Percentiles rank a stretch among this genome's conserved stretches.
Conservation (phyloP, 768 basidiomycete genomes). For the Harrya chromipes region DNA sequence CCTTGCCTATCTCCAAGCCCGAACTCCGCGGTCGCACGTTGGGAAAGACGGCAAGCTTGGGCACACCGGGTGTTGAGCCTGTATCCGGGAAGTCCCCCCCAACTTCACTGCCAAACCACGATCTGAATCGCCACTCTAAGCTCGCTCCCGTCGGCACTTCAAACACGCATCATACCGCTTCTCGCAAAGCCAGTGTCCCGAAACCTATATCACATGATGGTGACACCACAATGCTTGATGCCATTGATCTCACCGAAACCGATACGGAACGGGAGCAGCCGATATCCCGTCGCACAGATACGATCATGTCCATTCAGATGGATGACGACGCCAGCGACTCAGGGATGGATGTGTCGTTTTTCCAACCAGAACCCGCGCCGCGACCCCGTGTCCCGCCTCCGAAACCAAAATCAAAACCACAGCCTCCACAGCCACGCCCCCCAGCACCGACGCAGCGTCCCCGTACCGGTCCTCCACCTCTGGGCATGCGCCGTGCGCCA, state of each 20-base stretch:
- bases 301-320: constrained; percentile 12
- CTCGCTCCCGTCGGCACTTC: background rate
- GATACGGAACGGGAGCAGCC: constrained; percentile 16
- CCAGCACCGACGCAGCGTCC: constrained; percentile 12
- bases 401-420: constrained; percentile 4
- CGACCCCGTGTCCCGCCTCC: background rate
- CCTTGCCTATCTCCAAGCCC: background rate
- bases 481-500: constrained; percentile 29
- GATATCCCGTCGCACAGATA: background rate
- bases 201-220: background rate
- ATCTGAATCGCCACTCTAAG: constrained; percentile 12
- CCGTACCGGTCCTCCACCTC: constrained; percentile 20
- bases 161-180: background rate
- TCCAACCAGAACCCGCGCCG: background rate
- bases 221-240: constrained; percentile 15
- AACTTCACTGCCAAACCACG: constrained; percentile 7
- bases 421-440: constrained; percentile 2
- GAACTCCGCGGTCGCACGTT: constrained; percentile 1
- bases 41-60: constrained; percentile 8
- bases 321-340: constrained; percentile 14
- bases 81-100: constrained; percentile 14
- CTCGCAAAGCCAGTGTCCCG: background rate
- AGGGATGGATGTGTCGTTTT: constrained; percentile 20
- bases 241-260: constrained; percentile 21
- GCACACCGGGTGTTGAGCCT: background rate